phyloP scores from a whole-genome alignment of 805 yeast species.

The Metschnikowia lochheadii region DNA sequence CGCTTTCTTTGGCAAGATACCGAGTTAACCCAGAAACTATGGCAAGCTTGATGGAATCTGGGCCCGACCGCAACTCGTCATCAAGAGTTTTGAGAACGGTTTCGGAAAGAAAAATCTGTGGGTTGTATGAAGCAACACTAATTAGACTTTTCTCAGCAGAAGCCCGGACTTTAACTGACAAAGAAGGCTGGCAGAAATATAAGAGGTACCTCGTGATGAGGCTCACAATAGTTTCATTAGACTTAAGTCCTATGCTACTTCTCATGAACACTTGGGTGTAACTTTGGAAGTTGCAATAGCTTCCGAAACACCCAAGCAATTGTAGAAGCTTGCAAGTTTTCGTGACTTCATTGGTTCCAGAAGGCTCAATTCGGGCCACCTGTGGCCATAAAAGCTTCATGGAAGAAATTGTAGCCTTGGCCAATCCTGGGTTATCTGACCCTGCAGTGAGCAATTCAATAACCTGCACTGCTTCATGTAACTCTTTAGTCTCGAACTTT shows the following conservation, averaged over 20 bases:
- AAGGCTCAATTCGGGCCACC: constrained; percentile 10
- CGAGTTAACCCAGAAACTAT: constrained; percentile 55
- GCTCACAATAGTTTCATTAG: constrained; percentile 53
- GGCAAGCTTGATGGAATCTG: constrained; percentile 42
- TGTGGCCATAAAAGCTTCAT: constrained; percentile 39
- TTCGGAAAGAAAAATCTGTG: constrained; percentile 60
- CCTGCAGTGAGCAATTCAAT: constrained; percentile 52
- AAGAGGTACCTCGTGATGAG: constrained; percentile 57
- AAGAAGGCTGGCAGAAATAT: constrained; percentile 41
- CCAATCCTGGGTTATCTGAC: constrained; percentile 44
- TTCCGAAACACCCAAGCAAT: constrained; percentile 67
- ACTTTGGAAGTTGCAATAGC: constrained; percentile 58
- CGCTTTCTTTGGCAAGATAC: constrained; percentile 50
- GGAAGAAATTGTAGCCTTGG: constrained; percentile 63
- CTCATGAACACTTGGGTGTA: constrained; percentile 36
- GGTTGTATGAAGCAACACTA: constrained; percentile 56
- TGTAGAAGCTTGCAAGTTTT: constrained; percentile 51
- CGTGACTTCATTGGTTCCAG: constrained; percentile 19
- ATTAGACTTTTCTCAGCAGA: constrained; percentile 57
- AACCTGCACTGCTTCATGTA: constrained; percentile 73
- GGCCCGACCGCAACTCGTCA: constrained; percentile 37
- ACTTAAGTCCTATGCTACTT: constrained; percentile 40
- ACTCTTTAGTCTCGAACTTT: constrained; percentile 54
- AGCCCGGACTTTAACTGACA: constrained; percentile 36
- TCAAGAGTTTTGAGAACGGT: constrained; percentile 52